These are phyloP conservation scores for Beauveria medogensis DNA, from an alignment of 2,329 filamentous ascomycete genomes.

Conservation along the genomic window DNA sequence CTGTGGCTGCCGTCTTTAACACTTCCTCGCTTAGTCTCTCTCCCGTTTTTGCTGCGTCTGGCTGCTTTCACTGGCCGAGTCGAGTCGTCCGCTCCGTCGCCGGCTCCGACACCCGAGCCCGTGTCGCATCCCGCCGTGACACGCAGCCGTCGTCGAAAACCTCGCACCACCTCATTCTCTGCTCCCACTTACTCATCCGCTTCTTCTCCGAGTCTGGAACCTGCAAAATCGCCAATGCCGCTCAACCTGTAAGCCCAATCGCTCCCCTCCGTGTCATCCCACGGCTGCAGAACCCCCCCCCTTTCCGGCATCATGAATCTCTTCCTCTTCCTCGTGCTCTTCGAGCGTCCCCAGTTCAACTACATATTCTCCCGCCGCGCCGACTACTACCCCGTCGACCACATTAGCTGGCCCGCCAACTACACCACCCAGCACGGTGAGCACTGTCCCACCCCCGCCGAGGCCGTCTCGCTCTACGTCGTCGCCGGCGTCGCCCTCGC, in stretches of 20 bases:
- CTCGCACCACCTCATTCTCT: background rate
- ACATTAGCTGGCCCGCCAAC: background rate
- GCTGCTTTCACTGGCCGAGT: background rate
- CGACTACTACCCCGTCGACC: background rate
- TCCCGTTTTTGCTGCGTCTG: background rate
- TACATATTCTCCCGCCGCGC: background rate
- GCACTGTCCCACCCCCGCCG: slow-evolving; percentile 4
- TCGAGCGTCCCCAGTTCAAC: background rate
- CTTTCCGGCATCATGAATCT: background rate
- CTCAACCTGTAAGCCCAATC: background rate
- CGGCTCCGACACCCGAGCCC: background rate
- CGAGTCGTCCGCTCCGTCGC: background rate
- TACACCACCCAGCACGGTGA: background rate
- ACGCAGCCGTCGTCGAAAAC: background rate
- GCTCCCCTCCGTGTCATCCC: background rate
- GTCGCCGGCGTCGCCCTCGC: slow-evolving; percentile 21
- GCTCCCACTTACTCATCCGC: background rate
- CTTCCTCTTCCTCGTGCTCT: background rate
- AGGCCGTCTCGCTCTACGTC: slow-evolving; percentile 16
- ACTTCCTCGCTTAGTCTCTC: background rate
- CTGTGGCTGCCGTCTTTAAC: too few relatives aligned
- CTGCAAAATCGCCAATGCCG: background rate
- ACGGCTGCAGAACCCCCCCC: too few relatives aligned
- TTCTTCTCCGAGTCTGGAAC: background rate
- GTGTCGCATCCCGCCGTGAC: background rate